Conservation (phyloP, 2,329 filamentous ascomycete species). For the Phialemonium atrogriseum region DNA sequence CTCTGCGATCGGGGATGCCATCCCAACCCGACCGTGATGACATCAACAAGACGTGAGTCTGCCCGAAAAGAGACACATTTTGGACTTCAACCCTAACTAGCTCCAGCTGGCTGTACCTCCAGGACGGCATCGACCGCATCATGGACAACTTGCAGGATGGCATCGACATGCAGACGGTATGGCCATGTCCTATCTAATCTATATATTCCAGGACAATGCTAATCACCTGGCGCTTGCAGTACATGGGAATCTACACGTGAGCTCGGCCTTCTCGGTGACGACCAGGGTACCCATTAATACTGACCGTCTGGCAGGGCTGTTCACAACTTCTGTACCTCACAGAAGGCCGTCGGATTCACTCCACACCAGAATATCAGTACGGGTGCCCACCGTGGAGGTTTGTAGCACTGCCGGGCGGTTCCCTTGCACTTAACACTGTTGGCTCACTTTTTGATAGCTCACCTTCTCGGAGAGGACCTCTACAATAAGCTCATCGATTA, state of each 20-base stretch:
- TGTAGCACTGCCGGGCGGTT: too few relatives aligned
- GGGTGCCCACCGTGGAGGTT: constrained; percentile 64
- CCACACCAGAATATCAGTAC: constrained; percentile 33
- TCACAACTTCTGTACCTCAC: constrained; percentile 98
- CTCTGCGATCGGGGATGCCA: constrained; percentile 45
- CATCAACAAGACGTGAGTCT: constrained; percentile 28
- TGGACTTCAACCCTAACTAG: constrained; percentile 8
- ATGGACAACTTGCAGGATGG: constrained; percentile 89
- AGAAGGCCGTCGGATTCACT: constrained; percentile 71
- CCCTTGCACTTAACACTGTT: too few relatives aligned
- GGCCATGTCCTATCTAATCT: constrained; percentile 16
- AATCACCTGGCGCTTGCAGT: constrained; percentile 36
- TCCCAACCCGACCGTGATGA: constrained; percentile 54
- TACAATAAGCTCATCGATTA: constrained; percentile 89
- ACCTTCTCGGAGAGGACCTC: constrained; percentile 89
- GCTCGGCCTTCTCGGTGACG: constrained; percentile 13
- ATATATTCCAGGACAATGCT: background rate
- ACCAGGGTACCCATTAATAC: constrained; percentile 9
- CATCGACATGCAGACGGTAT: constrained; percentile 82
- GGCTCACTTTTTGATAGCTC: constrained; percentile 58
- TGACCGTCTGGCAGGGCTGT: constrained; percentile 58
- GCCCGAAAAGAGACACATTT: too few relatives aligned
- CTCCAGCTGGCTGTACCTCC: constrained; percentile 77
- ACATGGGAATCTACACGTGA: constrained; percentile 95
- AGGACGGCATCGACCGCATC: constrained; percentile 81